phyloP scores from a whole-genome alignment of 2,329 filamentous ascomycete genomes.

The Mycosphaerelloides madeirae region DNA sequence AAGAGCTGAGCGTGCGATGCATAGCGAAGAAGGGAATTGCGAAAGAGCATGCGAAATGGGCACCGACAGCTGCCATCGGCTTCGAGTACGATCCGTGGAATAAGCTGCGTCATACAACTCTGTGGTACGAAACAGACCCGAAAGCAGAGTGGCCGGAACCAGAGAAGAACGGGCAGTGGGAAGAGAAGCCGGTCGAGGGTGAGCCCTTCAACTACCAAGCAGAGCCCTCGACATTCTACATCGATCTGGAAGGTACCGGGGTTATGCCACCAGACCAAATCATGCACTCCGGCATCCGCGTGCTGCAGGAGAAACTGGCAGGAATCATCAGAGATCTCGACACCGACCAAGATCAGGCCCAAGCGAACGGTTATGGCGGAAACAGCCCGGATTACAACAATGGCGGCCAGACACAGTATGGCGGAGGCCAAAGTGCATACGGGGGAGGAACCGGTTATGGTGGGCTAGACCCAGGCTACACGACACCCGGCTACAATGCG shows the following conservation, averaged over 20 bases:
- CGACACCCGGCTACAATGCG: slow-evolving; percentile 57
- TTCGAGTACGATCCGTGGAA: slow-evolving; percentile 99
- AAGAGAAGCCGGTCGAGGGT: slow-evolving; percentile 73
- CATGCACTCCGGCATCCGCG: slow-evolving; percentile 80
- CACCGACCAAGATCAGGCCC: slow-evolving; percentile 45
- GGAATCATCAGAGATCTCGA: slow-evolving; percentile 64
- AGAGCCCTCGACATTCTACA: slow-evolving; percentile 74
- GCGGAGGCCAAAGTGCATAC: slow-evolving; percentile 58
- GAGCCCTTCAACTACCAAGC: slow-evolving; percentile 90
- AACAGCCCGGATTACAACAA: slow-evolving; percentile 55
- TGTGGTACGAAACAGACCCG: slow-evolving; percentile 83
- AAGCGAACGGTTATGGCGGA: slow-evolving; percentile 53
- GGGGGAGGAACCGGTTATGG: slow-evolving; percentile 35
- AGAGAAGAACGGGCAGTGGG: slow-evolving; percentile 64
- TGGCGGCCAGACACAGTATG: slow-evolving; percentile 60
- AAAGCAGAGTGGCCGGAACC: slow-evolving; percentile 32
- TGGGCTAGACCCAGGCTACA: slow-evolving; percentile 50
- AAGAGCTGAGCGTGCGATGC: slow-evolving; percentile 85
- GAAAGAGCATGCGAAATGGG: slow-evolving; percentile 98
- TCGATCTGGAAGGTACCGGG: slow-evolving; percentile 85
- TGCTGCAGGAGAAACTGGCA: slow-evolving; percentile 86
- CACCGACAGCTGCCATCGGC: slow-evolving; percentile 82
- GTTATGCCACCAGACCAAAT: slow-evolving; percentile 86
- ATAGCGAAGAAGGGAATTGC: slow-evolving; percentile 98
- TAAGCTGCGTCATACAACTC: slow-evolving; percentile 83